phyloP scores from a whole-genome alignment of 2,329 filamentous ascomycete genomes.

The Arthrobotrys musiformis region DNA sequence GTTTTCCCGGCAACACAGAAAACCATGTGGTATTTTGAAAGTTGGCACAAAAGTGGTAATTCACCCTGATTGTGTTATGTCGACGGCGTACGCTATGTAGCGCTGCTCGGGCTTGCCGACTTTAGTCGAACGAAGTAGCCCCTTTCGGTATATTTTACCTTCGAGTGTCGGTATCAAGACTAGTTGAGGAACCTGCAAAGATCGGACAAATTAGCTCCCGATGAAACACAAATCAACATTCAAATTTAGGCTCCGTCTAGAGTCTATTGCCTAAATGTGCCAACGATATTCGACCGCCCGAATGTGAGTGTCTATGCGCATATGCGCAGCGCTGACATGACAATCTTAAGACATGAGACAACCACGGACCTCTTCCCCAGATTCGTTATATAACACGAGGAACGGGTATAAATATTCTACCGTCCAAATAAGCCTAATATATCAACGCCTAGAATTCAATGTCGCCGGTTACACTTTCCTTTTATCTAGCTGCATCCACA shows the following conservation, averaged over 20 bases:
- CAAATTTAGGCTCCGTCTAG: background rate
- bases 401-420: background rate
- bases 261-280: background rate
- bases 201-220: background rate
- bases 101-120: background rate
- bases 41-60: constrained; percentile 1
- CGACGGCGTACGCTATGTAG: background rate
- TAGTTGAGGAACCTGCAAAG: background rate
- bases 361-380: background rate
- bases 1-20: constrained; percentile 25
- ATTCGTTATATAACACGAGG: background rate
- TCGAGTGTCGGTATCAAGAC: background rate
- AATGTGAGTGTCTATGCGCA: background rate
- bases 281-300: background rate
- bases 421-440: background rate
- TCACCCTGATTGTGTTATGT: constrained; percentile 1
- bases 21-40: background rate
- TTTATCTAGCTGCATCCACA: no score
- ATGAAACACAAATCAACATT: background rate
- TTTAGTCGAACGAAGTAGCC: background rate
- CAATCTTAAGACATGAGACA: background rate
- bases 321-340: background rate
- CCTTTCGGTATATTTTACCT: background rate
- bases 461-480: background rate
- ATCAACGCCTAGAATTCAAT: background rate